These are phyloP conservation scores for Iris pallida DNA, from an alignment of 116 monocot genomes.

Conservation along the genomic window DNA sequence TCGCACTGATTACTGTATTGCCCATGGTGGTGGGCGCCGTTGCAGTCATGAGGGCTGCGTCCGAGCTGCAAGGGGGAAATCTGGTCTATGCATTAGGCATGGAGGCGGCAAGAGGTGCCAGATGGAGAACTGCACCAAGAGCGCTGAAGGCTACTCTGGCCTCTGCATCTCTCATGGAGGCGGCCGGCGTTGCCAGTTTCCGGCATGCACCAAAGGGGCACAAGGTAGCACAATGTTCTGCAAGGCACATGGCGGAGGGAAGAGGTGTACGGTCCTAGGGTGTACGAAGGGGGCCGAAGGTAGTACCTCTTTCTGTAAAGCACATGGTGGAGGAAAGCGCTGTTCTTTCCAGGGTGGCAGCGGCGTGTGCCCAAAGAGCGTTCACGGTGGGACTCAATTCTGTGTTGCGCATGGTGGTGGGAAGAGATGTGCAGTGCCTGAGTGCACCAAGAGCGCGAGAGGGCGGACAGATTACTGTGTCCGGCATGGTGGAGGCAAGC, in stretches of 20 bases:
- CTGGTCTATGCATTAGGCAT: conserved; percentile 73
- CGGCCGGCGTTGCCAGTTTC: conserved; percentile 53
- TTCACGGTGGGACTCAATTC: conserved; percentile 80
- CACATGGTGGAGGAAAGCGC: conserved; percentile 81
- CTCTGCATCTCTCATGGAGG: conserved; percentile 79
- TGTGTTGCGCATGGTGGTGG: conserved; percentile 89
- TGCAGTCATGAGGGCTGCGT: conserved; percentile 51
- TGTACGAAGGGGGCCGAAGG: conserved; percentile 88
- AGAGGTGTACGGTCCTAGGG: conserved; percentile 52
- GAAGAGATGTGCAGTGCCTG: conserved; percentile 65
- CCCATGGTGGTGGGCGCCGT: conserved; percentile 81
- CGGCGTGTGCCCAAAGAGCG: conserved; percentile 73
- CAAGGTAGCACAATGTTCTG: conserved; percentile 87
- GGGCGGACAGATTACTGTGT: conserved; percentile 77
- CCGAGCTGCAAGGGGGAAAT: conserved; percentile 63
- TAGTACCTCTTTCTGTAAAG: conserved; percentile 77
- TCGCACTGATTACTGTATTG: conserved; percentile 72
- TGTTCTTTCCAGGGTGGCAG: conserved; percentile 69
- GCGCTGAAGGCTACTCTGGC: conserved; percentile 69
- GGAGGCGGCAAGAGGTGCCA: conserved; percentile 78
- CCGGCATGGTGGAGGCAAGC: conserved; percentile 81
- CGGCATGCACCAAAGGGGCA: conserved; percentile 66
- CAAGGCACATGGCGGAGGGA: conserved; percentile 93
- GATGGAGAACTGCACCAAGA: conserved; percentile 52
- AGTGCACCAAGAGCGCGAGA: conserved; percentile 68